These are phyloP conservation scores for Cytidiella melzeri DNA, from an alignment of 768 basidiomycete genomes.

Conservation along the genomic window DNA sequence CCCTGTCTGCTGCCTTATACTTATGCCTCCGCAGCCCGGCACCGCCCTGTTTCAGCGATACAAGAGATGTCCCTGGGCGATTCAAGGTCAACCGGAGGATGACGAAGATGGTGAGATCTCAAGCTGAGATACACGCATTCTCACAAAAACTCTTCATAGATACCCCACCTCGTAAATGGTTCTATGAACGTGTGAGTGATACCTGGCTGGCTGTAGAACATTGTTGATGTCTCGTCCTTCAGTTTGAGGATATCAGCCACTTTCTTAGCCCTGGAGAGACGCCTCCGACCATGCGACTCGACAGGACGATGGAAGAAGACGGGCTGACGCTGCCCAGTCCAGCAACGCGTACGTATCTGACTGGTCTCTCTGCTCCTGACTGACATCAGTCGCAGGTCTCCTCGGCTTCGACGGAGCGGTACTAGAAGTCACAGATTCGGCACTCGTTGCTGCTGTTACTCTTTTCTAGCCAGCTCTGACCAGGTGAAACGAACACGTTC, in stretches of 20 bases:
- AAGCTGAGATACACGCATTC: neutral
- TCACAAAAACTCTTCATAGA: constrained; percentile 35
- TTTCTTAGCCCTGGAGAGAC: constrained; percentile 71
- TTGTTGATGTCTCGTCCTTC: neutral
- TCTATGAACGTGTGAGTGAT: constrained; percentile 55
- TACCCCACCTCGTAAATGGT: constrained; percentile 67
- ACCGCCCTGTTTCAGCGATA: constrained; percentile 87
- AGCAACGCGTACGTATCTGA: constrained; percentile 51
- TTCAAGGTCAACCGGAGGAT: constrained; percentile 74
- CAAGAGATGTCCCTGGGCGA: constrained; percentile 88
- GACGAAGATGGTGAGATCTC: constrained; percentile 64
- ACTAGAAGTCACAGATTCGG: constrained; percentile 71
- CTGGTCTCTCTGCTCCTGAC: constrained; percentile 10
- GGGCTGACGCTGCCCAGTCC: constrained; percentile 61
- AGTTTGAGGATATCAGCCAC: constrained; percentile 77
- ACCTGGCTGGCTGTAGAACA: neutral
- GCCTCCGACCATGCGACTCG: constrained; percentile 75
- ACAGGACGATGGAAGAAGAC: constrained; percentile 74
- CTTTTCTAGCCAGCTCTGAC: constrained; percentile 37
- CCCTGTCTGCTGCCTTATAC: neutral
- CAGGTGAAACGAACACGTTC: neutral
- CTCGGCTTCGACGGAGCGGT: constrained; percentile 80
- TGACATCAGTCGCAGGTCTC: constrained; percentile 32
- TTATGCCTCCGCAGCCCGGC: constrained; percentile 55
- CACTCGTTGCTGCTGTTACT: constrained; percentile 69